These are phyloP conservation scores for Candolleomyces efflorescens DNA, from an alignment of 768 basidiomycete genomes.

Conservation along the genomic window DNA sequence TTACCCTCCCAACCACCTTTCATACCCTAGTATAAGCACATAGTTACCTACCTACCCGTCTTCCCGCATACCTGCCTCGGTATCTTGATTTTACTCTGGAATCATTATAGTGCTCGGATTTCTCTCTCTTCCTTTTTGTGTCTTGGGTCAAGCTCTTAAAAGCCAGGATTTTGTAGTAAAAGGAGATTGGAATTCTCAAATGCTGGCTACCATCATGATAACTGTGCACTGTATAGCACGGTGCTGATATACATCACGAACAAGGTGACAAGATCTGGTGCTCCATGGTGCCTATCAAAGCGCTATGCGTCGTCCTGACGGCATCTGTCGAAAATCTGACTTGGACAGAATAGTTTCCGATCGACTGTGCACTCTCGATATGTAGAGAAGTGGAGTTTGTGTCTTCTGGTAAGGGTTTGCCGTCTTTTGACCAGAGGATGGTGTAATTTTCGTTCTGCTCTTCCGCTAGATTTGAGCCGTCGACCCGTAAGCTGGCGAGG, in stretches of 20 bases:
- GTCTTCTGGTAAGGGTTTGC: slow-evolving; percentile 35
- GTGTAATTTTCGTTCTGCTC: slow-evolving; percentile 38
- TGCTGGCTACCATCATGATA: too few species aligned
- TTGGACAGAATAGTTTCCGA: slow-evolving; percentile 40
- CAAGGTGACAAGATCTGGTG: slow-evolving; percentile 19
- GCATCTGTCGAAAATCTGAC: slow-evolving; percentile 55
- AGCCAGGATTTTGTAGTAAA: neutral
- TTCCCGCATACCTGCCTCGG: neutral
- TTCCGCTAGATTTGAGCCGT: neutral
- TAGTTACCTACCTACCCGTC: neutral
- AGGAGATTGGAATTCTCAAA: too few species aligned
- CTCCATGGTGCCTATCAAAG: slow-evolving; percentile 17
- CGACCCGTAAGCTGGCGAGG: slow-evolving; percentile 49
- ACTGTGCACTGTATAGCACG: too few species aligned
- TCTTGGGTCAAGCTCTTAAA: neutral
- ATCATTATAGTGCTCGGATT: neutral
- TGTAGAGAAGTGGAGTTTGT: slow-evolving; percentile 49
- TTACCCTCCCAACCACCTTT: neutral
- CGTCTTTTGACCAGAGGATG: slow-evolving; percentile 54
- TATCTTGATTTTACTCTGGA: too few species aligned
- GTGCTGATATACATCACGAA: neutral
- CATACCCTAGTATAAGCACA: neutral
- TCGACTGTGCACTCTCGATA: slow-evolving; percentile 27
- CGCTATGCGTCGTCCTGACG: slow-evolving; percentile 42
- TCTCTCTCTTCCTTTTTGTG: neutral